Conservation (phyloP, 805 yeast species). For the Teunomyces barrocoloradensis region DNA sequence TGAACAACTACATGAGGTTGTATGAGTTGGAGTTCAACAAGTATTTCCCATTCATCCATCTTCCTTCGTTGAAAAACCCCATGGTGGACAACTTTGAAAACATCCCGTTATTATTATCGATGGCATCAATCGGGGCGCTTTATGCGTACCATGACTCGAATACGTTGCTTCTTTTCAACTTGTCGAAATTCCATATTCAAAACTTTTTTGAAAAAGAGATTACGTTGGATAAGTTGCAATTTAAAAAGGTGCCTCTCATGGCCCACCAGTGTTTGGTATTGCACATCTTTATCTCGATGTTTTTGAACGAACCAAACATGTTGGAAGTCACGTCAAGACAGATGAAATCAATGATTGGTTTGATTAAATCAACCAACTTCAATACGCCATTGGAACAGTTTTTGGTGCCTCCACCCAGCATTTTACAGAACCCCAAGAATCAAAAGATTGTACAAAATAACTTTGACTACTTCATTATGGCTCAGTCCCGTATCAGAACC, state of each 20-base stretch:
- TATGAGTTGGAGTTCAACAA: conserved; percentile 76
- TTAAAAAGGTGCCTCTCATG: conserved; percentile 55
- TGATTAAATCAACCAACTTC: conserved; percentile 51
- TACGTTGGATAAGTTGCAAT: conserved; percentile 43
- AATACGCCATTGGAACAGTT: conserved; percentile 49
- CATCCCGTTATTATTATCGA: conserved; percentile 69
- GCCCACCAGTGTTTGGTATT: conserved; percentile 56
- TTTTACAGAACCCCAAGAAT: conserved; percentile 3
- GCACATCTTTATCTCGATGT: conserved; percentile 56
- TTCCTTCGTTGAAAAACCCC: conserved; percentile 51
- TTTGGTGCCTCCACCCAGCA: conserved; percentile 37
- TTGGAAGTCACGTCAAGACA: conserved; percentile 52
- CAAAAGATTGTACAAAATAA: conserved; percentile 31
- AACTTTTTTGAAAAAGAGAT: conserved; percentile 56
- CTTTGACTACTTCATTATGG: conserved; percentile 51
- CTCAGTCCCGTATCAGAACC: conserved; percentile 56
- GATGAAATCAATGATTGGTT: conserved; percentile 52
- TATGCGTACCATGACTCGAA: conserved; percentile 78
- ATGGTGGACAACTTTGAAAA: conserved; percentile 42
- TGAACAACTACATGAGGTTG: conserved; percentile 72
- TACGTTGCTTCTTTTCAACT: conserved; percentile 66
- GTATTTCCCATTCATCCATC: conserved; percentile 82
- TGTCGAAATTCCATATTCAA: conserved; percentile 65
- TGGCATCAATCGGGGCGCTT: conserved; percentile 87
- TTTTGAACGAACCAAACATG: conserved; percentile 52